These are phyloP conservation scores for Xylariaceae sp. DNA, from an alignment of 2,329 filamentous ascomycete genomes.

Conservation along the genomic window DNA sequence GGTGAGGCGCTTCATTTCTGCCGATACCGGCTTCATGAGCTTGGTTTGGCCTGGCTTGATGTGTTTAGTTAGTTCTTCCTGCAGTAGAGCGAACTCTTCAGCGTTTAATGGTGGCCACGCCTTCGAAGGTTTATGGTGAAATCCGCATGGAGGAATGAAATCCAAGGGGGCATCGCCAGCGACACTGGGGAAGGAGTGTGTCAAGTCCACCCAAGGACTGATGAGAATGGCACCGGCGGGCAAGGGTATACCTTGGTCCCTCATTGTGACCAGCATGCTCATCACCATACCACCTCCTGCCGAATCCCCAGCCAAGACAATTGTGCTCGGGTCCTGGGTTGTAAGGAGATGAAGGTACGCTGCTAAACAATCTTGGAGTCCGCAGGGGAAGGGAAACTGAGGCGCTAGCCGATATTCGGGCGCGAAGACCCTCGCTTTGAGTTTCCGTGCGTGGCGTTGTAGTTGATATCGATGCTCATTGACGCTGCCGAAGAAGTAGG, in stretches of 20 bases:
- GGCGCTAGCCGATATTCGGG: conserved; percentile 86
- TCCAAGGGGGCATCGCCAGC: conserved; percentile 72
- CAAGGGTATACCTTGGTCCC: conserved; percentile 80
- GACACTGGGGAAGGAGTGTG: conserved; percentile 94
- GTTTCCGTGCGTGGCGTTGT: conserved; percentile 91
- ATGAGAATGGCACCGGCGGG: conserved; percentile 90
- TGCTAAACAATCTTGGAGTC: conserved; percentile 85
- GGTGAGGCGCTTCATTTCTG: conserved; percentile 34
- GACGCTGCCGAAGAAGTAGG: conserved; percentile 93
- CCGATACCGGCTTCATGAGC: conserved; percentile 41
- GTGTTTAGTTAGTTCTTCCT: conserved; percentile 52
- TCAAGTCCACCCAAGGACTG: conserved; percentile 94
- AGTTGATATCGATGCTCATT: conserved; percentile 98
- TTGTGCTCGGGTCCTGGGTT: conserved; percentile 75
- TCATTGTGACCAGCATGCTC: conserved; percentile 75
- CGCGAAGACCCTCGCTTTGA: conserved; percentile 87
- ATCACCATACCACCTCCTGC: conserved; percentile 91
- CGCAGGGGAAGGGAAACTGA: conserved; percentile 95
- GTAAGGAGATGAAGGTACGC: conserved; percentile 83
- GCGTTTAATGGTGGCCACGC: conserved; percentile 92
- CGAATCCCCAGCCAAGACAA: conserved; percentile 88
- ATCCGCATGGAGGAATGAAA: conserved; percentile 86
- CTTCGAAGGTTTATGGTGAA: conserved; percentile 84
- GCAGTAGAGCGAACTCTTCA: conserved; percentile 66
- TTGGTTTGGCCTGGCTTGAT: conserved; percentile 35